Percentiles rank a stretch among this genome's conserved stretches.
Conservation (phyloP, 2,329 filamentous ascomycete species). For the Colletotrichum sp. region DNA sequence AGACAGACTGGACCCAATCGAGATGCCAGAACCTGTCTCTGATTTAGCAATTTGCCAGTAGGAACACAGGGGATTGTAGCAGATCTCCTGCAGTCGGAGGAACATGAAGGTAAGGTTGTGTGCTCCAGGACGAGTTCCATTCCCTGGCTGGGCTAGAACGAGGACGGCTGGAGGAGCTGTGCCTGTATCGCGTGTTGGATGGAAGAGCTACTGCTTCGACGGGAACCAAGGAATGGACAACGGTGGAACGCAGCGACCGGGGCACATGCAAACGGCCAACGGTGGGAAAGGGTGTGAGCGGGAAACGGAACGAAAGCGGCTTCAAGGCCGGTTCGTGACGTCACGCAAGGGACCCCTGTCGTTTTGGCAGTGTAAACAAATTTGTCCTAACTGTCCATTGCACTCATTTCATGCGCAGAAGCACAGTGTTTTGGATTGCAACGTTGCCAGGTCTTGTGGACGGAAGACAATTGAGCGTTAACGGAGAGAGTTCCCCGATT, state of each 20-base stretch:
- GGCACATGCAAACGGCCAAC: constrained; percentile 1
- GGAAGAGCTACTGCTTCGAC: not conserved
- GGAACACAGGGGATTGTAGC: not conserved
- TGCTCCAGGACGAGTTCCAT: not conserved
- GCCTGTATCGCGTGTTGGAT: not conserved
- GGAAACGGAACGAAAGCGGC: constrained; percentile 1
- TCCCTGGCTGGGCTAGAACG: not conserved
- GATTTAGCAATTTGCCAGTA: not conserved
- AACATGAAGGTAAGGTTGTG: not conserved
- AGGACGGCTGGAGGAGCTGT: not conserved
- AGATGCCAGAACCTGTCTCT: not conserved
- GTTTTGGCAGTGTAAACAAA: not conserved
- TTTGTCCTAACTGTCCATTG: not conserved
- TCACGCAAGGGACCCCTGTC: not conserved
- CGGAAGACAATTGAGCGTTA: not conserved
- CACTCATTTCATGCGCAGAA: not conserved
- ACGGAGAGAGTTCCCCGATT: not conserved
- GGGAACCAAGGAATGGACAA: not conserved
- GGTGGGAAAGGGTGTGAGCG: not conserved
- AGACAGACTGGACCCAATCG: not conserved
- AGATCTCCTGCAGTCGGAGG: not conserved
- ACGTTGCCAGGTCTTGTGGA: not conserved
- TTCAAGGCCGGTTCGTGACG: constrained; percentile 2
- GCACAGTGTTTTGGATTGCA: not conserved
- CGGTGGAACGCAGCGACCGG: not conserved